A percentile compares a stretch with the other conserved stretches of the same genome.
phyloP scores from a whole-genome alignment of 2,329 filamentous ascomycete genomes.

The Aspergillus pseudoviridinutans region DNA sequence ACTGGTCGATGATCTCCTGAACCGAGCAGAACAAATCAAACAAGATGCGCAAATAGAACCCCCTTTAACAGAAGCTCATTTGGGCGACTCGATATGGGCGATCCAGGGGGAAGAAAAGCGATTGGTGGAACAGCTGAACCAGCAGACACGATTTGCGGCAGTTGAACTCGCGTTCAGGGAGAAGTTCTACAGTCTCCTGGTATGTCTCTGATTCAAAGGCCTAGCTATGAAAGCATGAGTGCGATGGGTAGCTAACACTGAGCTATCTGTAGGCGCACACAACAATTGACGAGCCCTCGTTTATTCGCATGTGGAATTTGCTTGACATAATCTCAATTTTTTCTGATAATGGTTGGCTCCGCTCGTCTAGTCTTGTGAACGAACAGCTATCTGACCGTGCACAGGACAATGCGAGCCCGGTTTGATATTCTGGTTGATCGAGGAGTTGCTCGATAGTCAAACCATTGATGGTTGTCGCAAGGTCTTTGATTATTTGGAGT shows the following conservation, averaged over 20 bases:
- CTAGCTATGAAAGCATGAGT: neutral
- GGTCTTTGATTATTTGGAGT: constrained; percentile 94
- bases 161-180: constrained; percentile 81
- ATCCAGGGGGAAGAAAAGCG: constrained; percentile 29
- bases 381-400: constrained; percentile 17
- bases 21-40: constrained; percentile 58
- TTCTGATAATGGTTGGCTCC: constrained; percentile 70
- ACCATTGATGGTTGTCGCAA: constrained; percentile 86
- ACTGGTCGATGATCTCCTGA: constrained; percentile 56
- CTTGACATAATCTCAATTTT: constrained; percentile 87
- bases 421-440: constrained; percentile 82
- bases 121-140: constrained; percentile 39
- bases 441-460: constrained; percentile 93
- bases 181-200: constrained; percentile 74
- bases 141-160: constrained; percentile 58
- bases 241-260: constrained; percentile 9
- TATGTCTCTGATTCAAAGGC: constrained; percentile 44
- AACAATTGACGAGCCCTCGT: constrained; percentile 70
- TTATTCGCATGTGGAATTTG: constrained; percentile 86
- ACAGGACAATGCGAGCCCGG: constrained; percentile 65
- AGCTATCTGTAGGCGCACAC: constrained; percentile 58
- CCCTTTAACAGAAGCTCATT: constrained; percentile 65
- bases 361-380: neutral
- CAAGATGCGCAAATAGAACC: constrained; percentile 64
- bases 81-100: constrained; percentile 37